Evolutionary conservation across 1,139 yeast species (phyloP), one percentile per base, ranked within the genome.

Genomic region (Yamadazyma sp.): DNA sequence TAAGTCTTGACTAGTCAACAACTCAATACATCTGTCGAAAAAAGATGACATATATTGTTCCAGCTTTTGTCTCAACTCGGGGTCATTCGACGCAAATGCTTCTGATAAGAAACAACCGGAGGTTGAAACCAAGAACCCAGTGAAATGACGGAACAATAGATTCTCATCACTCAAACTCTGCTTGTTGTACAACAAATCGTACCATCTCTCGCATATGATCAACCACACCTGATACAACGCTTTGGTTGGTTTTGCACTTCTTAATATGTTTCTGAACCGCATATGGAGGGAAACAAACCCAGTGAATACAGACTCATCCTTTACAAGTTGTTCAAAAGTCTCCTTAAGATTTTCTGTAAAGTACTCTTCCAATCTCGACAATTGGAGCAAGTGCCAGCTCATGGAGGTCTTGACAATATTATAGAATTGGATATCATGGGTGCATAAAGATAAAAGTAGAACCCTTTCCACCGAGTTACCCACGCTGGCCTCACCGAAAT

Each of bases 201-300:
- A 50, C 86, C 87, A 81, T 29, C 80, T 65, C 28, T 70, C 70
- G 53, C 76, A 82, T 41, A 84, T 74, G 29, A 78, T 59, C 4
- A 70, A 54, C 86, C 92, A 83, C 1, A 82, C 78, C 40, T 76
- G 78, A 29, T 76, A 66, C 27, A 86, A 60, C 1, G 87, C 76
- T 28, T 68, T 65, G 0, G 87, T 79, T 1, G 90, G 86, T 27
- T 61, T 63, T 6, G 76, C 74, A n/a, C 79, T 66, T 42, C 79
- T 70, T 37, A 83, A 59, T 31, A 85, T 67, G 44, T 65, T 74
- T 45, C 75, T 73, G 40, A 86, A 64, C 42, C 81, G 74, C 54
- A 86, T 85, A 54, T 86, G 92, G 24, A 84, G 70, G 0, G 94
- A 89, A 13, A 85, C 86, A 22, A 82, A 76, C 13, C 95, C 92